phyloP scores from a whole-genome alignment of 2,329 filamentous ascomycete genomes.

The Pseudophaeomoniella oleicola region DNA sequence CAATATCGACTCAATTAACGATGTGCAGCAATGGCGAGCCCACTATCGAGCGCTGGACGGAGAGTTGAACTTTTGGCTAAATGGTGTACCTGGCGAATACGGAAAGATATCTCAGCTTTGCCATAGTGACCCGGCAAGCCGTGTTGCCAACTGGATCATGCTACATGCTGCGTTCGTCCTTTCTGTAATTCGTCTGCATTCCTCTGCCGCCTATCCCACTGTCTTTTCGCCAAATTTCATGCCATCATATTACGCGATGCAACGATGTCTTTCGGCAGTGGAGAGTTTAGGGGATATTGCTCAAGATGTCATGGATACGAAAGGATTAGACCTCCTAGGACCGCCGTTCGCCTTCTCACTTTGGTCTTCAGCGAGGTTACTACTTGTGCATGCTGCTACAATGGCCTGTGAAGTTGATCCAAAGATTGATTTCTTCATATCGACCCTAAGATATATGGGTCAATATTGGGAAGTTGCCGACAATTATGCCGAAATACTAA shows the following conservation, averaged over 20 bases:
- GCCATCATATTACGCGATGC: slow-evolving; percentile 70
- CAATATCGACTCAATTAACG: slow-evolving; percentile 67
- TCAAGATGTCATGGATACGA: slow-evolving; percentile 62
- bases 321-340: slow-evolving; percentile 64
- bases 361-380: slow-evolving; percentile 76
- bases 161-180: slow-evolving; percentile 82
- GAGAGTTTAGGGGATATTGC: slow-evolving; percentile 67
- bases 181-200: slow-evolving; percentile 80
- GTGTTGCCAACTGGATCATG: slow-evolving; percentile 75
- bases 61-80: slow-evolving; percentile 69
- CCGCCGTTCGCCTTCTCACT: slow-evolving; percentile 85
- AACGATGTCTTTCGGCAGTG: slow-evolving; percentile 69
- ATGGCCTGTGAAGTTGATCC: slow-evolving; percentile 71
- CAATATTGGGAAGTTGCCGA: slow-evolving; percentile 74
- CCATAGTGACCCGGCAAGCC: slow-evolving; percentile 49
- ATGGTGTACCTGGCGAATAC: slow-evolving; percentile 67
- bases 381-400: slow-evolving; percentile 81
- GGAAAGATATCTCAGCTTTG: slow-evolving; percentile 71
- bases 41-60: slow-evolving; percentile 75
- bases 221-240: slow-evolving; percentile 80
- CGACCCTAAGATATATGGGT: slow-evolving; percentile 67
- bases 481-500: slow-evolving; percentile 65
- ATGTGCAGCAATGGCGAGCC: slow-evolving; percentile 81
- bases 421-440: slow-evolving; percentile 68
- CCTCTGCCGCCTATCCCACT: slow-evolving; percentile 82